A percentile compares a stretch with the other conserved stretches of the same genome.
These are phyloP conservation scores for Quercus lobata DNA, from an alignment of 331 rosid genomes.

Conservation along the genomic window DNA sequence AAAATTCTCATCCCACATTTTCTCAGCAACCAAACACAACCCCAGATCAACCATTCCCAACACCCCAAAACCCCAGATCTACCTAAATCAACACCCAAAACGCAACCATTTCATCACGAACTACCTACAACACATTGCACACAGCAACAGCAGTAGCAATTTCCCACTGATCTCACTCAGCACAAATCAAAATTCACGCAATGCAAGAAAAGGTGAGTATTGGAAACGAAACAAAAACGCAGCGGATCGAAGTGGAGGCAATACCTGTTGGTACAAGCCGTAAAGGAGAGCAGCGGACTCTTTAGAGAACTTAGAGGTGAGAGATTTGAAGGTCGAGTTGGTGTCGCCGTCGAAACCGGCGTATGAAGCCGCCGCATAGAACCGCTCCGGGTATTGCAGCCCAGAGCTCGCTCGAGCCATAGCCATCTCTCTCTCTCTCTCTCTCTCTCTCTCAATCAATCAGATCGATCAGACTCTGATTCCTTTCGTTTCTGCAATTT, in stretches of 20 bases:
- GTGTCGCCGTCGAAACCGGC: slow-evolving; percentile 88
- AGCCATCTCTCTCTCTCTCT: slow-evolving; percentile 32
- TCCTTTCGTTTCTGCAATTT: too few species aligned
- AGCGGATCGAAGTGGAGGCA: slow-evolving; percentile 1
- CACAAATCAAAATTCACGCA: background rate
- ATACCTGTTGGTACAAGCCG: slow-evolving; percentile 82
- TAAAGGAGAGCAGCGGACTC: slow-evolving; percentile 85
- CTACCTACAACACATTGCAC: background rate
- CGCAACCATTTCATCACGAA: background rate
- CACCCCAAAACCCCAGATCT: slow-evolving; percentile 41
- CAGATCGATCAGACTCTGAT: too few species aligned
- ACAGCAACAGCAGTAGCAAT: background rate
- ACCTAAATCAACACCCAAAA: slow-evolving; percentile 5
- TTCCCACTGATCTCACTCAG: background rate
- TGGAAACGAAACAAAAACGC: background rate
- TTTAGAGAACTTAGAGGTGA: slow-evolving; percentile 74
- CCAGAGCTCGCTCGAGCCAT: slow-evolving; percentile 85
- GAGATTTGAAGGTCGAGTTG: slow-evolving; percentile 69
- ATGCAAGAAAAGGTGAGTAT: background rate
- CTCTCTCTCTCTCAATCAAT: too few species aligned
- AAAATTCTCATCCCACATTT: background rate
- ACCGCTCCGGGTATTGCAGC: slow-evolving; percentile 87
- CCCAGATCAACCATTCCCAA: slow-evolving; percentile 19
- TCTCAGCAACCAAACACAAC: slow-evolving; percentile 1
- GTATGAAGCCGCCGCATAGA: slow-evolving; percentile 86